Percentiles rank a stretch among this genome's conserved stretches.
Evolutionary conservation across 495 filamentous ascomycete genomes (phyloP).

Genomic region (Corynascus novoguineensis): DNA sequence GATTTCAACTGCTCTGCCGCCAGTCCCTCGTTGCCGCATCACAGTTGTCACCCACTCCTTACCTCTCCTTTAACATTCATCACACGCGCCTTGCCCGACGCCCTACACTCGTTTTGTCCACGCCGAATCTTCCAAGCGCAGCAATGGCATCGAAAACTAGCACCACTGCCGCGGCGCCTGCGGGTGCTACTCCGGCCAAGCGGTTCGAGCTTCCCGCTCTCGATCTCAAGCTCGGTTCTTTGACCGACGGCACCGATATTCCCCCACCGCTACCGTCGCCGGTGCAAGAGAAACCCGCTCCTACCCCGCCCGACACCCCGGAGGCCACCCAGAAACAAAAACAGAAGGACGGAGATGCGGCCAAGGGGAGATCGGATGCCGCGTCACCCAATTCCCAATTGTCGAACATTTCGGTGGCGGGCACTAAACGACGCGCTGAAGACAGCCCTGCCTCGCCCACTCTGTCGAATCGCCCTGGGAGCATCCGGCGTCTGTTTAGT

Average conservation of each 20-base stretch:
- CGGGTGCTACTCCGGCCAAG: slow-evolving; percentile 25
- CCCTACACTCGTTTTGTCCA: not conserved
- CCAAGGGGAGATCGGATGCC: slow-evolving; percentile 32
- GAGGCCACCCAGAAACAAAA: slow-evolving; percentile 23
- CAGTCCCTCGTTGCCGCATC: not conserved
- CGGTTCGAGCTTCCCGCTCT: slow-evolving; percentile 52
- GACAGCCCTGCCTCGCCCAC: slow-evolving; percentile 43
- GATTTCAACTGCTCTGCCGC: slow-evolving; percentile 2
- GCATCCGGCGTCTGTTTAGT: slow-evolving; percentile 44
- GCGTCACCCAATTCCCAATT: slow-evolving; percentile 30
- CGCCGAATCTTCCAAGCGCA: not conserved
- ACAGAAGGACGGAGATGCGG: slow-evolving; percentile 9
- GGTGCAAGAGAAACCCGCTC: slow-evolving; percentile 37
- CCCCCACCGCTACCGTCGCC: slow-evolving; percentile 51
- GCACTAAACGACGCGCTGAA: slow-evolving; percentile 38
- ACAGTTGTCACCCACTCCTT: slow-evolving; percentile 1
- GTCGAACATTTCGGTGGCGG: slow-evolving; percentile 27
- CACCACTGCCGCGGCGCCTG: not conserved
- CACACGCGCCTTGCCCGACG: not conserved
- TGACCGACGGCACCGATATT: slow-evolving; percentile 55
- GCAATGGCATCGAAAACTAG: slow-evolving; percentile 28
- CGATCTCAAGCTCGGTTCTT: slow-evolving; percentile 45
- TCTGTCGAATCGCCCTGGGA: slow-evolving; percentile 38
- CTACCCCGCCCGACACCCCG: slow-evolving; percentile 34
- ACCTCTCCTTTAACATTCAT: slow-evolving; percentile 2